Percentiles rank a stretch among this genome's conserved stretches.
Conservation (phyloP, 2,329 filamentous ascomycete species). For the Trichoderma semiorbis region DNA sequence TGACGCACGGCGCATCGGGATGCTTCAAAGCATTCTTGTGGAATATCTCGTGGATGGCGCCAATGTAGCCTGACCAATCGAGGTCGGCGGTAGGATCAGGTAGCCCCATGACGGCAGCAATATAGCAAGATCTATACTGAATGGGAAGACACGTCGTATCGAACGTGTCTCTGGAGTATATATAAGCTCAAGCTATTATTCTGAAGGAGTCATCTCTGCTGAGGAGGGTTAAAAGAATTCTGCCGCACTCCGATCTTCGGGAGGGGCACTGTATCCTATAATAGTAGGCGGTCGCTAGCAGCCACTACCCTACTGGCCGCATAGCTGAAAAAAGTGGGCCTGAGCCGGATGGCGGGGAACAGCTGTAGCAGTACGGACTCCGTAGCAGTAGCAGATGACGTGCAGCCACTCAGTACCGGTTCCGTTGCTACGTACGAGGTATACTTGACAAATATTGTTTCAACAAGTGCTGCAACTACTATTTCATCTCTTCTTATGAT, state of each 20-base stretch:
- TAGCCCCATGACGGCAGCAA: slow-evolving; percentile 27
- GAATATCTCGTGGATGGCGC: slow-evolving; percentile 68
- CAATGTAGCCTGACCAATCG: slow-evolving; percentile 59
- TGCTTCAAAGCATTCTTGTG: slow-evolving; percentile 61
- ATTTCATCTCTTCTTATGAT: too few species aligned
- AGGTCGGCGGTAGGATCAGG: slow-evolving; percentile 67
- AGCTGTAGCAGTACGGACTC: not conserved
- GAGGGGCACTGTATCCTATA: not conserved
- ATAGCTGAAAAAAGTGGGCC: not conserved
- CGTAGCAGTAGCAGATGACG: not conserved
- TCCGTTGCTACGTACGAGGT: not conserved
- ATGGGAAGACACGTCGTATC: not conserved
- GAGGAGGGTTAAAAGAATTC: not conserved
- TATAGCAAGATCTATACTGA: not conserved
- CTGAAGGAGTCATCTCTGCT: not conserved
- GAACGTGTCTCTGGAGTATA: not conserved
- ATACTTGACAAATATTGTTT: not conserved
- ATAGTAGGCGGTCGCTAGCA: not conserved
- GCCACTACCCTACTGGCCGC: not conserved
- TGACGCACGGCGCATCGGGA: slow-evolving; percentile 56
- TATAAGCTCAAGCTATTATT: not conserved
- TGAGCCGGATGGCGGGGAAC: not conserved
- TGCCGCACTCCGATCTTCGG: slow-evolving; percentile 9
- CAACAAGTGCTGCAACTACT: not conserved
- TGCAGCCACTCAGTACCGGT: not conserved